Conservation (phyloP, 371 early-diverging fungal genomes). For the Umbelopsis sp. region DNA sequence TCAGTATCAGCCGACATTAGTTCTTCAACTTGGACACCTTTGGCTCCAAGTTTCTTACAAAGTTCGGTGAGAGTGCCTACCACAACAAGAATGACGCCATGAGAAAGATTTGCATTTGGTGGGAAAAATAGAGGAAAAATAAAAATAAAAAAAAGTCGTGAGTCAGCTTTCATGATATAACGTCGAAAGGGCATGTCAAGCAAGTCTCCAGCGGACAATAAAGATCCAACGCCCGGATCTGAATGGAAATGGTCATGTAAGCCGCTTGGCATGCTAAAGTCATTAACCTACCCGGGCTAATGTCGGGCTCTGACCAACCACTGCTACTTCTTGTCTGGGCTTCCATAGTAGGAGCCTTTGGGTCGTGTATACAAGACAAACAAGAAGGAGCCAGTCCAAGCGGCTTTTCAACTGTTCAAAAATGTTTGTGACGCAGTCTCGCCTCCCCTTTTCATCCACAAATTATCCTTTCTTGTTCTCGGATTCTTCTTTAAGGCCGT, state of each 20-base stretch:
- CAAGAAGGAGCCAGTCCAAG: constrained; percentile 16
- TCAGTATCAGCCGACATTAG: constrained; percentile 13
- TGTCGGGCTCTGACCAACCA: constrained; percentile 1
- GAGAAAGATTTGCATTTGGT: neutral
- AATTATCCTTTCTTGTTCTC: neutral
- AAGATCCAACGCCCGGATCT: neutral
- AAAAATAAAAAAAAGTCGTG: neutral
- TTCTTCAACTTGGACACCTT: constrained; percentile 10
- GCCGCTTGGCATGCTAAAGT: neutral
- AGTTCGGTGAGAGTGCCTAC: constrained; percentile 8
- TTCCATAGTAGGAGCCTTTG: constrained; percentile 14
- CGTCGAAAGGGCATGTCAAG: neutral
- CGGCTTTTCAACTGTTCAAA: constrained; percentile 17
- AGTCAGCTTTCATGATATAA: neutral
- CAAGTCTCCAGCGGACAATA: constrained; percentile 13
- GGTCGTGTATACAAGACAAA: constrained; percentile 15
- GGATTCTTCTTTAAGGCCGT: neutral
- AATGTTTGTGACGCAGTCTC: constrained; percentile 8
- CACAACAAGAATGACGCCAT: neutral
- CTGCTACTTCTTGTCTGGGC: constrained; percentile 10
- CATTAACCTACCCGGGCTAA: constrained; percentile 6
- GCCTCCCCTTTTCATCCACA: constrained; percentile 1
- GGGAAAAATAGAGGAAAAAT: neutral
- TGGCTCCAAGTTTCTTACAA: constrained; percentile 10
- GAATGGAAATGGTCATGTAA: neutral